These are phyloP conservation scores for Penicillium riverlandense DNA, from an alignment of 495 filamentous ascomycete genomes.

Conservation along the genomic window DNA sequence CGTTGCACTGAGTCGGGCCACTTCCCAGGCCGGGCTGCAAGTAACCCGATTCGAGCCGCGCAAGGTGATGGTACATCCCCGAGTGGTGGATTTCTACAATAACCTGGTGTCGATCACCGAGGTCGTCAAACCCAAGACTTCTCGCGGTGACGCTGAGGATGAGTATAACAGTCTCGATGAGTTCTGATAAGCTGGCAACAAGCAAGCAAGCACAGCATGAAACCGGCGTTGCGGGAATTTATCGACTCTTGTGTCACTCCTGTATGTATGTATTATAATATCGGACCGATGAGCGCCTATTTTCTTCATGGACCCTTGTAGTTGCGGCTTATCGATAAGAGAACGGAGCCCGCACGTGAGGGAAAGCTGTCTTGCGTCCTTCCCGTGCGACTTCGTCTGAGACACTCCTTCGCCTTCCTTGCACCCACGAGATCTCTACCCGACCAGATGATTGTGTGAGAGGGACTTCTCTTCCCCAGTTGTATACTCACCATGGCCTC, in stretches of 20 bases:
- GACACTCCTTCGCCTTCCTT: no score
- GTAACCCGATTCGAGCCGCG: conserved; percentile 80
- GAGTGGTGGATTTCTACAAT: conserved; percentile 77
- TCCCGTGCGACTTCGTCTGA: no score
- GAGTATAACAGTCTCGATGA: not conserved
- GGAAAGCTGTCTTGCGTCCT: not conserved
- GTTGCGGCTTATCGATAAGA: not conserved
- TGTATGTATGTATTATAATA: no score
- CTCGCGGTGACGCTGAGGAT: conserved; percentile 31
- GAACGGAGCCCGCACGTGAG: not conserved
- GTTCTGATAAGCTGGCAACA: no score
- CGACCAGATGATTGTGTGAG: no score
- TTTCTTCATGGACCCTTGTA: not conserved
- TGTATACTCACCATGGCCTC: conserved; percentile 43
- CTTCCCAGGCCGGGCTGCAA: conserved; percentile 78
- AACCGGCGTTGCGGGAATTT: no score
- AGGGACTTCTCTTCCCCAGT: not conserved
- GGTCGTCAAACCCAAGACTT: conserved; percentile 25
- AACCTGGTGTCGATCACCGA: conserved; percentile 54
- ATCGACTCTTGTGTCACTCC: no score
- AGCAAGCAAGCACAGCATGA: no score
- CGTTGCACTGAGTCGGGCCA: conserved; percentile 64
- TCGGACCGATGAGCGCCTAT: not conserved
- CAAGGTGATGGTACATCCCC: conserved; percentile 92
- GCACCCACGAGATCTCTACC: no score